A percentile compares a stretch with the other conserved stretches of the same genome.
phyloP scores from a whole-genome alignment of 1,284 basidiomycete genomes.

The Fomitopsis betulina region DNA sequence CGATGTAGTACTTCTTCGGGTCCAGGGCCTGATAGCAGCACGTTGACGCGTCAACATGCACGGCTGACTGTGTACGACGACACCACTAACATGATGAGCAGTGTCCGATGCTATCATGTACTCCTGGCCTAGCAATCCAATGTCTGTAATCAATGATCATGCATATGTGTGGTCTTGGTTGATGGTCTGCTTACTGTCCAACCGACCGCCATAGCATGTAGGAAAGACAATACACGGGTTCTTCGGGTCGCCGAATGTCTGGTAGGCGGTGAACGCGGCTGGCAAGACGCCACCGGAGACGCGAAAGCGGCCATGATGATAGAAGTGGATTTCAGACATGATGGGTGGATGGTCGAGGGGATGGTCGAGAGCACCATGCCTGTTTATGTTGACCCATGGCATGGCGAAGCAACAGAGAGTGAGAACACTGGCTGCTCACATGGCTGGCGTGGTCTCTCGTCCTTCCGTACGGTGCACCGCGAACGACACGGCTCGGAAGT shows the following conservation, averaged over 20 bases:
- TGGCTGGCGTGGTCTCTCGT: neutral
- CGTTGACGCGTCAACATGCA: neutral
- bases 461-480: neutral
- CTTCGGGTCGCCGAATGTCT: conserved; percentile 30
- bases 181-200: conserved; percentile 25
- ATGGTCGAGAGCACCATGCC: neutral
- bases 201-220: conserved; percentile 31
- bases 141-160: conserved; percentile 10
- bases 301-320: conserved; percentile 31
- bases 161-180: neutral
- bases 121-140: conserved; percentile 36
- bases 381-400: neutral
- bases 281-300: conserved; percentile 30
- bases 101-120: conserved; percentile 50
- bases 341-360: neutral
- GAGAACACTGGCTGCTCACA: neutral
- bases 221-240: conserved; percentile 34
- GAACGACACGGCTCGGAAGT: too few relatives aligned
- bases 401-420: neutral
- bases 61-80: neutral
- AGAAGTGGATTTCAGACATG: conserved; percentile 28
- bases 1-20: conserved; percentile 47
- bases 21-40: conserved; percentile 39
- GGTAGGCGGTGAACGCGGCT: conserved; percentile 31
- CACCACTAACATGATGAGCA: conserved; percentile 6